A percentile compares a stretch with the other conserved stretches of the same genome.
phyloP scores from a whole-genome alignment of 1,284 basidiomycete species.

The Ceratobasidium sp. region DNA sequence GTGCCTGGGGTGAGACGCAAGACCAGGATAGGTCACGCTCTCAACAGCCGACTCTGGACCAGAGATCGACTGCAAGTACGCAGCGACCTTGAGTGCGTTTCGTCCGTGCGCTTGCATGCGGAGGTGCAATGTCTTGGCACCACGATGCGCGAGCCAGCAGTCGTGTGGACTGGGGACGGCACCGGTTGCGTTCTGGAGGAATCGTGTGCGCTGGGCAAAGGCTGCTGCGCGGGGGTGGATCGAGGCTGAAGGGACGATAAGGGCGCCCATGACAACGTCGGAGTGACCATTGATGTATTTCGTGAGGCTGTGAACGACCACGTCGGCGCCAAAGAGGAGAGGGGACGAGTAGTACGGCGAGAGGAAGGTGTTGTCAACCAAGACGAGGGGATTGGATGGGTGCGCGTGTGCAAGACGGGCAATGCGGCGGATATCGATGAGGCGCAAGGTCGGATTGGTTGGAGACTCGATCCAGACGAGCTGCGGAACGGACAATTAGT shows the following conservation, averaged over 20 bases:
- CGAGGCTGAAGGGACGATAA: constrained; percentile 71
- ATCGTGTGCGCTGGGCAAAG: constrained; percentile 73
- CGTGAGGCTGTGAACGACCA: constrained; percentile 83
- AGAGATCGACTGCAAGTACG: constrained; percentile 70
- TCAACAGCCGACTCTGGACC: constrained; percentile 47
- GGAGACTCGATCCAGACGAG: constrained; percentile 98
- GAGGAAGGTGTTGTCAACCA: constrained; percentile 94
- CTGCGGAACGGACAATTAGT: constrained; percentile 58
- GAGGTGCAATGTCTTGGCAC: constrained; percentile 90
- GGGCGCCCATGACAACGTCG: constrained; percentile 89
- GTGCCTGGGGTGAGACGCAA: constrained; percentile 53
- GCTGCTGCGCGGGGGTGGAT: constrained; percentile 60
- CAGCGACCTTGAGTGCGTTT: constrained; percentile 85
- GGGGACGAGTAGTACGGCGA: constrained; percentile 94
- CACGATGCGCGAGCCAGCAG: constrained; percentile 91
- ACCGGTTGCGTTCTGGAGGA: constrained; percentile 93
- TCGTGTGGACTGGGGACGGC: constrained; percentile 92
- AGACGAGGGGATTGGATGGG: constrained; percentile 73
- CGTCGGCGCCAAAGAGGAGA: constrained; percentile 85
- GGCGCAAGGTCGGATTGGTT: constrained; percentile 93
- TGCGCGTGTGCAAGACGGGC: constrained; percentile 71
- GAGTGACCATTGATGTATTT: constrained; percentile 97
- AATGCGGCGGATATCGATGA: constrained; percentile 82
- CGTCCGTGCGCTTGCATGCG: constrained; percentile 89
- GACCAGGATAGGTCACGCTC: constrained; percentile 71